phyloP scores from a whole-genome alignment of 257 asterid genomes.

The Voacanga thouarsii region DNA sequence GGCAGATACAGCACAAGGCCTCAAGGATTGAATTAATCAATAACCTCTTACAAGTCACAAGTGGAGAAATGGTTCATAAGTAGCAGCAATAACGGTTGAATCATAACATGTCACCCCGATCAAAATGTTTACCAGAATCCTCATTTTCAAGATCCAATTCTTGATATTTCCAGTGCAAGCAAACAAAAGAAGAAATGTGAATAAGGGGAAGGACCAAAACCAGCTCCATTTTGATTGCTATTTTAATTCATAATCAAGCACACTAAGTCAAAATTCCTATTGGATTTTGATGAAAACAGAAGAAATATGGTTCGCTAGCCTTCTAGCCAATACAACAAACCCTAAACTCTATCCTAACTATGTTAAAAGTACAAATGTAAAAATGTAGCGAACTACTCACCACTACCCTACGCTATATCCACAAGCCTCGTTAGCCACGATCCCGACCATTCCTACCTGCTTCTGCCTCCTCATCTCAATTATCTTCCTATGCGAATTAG shows the following conservation, averaged over 20 bases:
- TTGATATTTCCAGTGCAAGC: slow-evolving; percentile 9
- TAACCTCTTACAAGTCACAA: too few species aligned
- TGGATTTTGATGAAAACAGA: slow-evolving; percentile 31
- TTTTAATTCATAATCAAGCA: not conserved
- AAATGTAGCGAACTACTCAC: slow-evolving; percentile 30
- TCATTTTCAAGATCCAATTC: not conserved
- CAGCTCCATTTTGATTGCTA: slow-evolving; percentile 8
- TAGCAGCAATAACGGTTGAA: not conserved
- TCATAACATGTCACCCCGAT: not conserved
- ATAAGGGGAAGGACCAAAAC: slow-evolving; percentile 13
- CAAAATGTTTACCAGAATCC: not conserved
- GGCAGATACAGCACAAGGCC: not conserved
- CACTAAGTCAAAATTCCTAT: slow-evolving; percentile 27
- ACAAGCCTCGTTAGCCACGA: slow-evolving; percentile 37
- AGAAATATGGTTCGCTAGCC: slow-evolving; percentile 28
- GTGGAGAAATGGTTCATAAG: not conserved
- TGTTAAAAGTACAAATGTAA: slow-evolving; percentile 25
- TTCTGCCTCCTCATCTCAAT: slow-evolving; percentile 84
- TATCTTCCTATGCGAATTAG: slow-evolving; percentile 83
- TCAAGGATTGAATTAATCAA: slow-evolving; percentile 6
- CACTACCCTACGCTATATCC: slow-evolving; percentile 61
- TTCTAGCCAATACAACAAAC: slow-evolving; percentile 31
- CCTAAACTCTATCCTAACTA: slow-evolving; percentile 50
- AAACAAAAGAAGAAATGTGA: not conserved
- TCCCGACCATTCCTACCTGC: slow-evolving; percentile 32